Evolutionary conservation across 345 rosid genomes (phyloP).

Genomic region (Citrus trifoliata): DNA sequence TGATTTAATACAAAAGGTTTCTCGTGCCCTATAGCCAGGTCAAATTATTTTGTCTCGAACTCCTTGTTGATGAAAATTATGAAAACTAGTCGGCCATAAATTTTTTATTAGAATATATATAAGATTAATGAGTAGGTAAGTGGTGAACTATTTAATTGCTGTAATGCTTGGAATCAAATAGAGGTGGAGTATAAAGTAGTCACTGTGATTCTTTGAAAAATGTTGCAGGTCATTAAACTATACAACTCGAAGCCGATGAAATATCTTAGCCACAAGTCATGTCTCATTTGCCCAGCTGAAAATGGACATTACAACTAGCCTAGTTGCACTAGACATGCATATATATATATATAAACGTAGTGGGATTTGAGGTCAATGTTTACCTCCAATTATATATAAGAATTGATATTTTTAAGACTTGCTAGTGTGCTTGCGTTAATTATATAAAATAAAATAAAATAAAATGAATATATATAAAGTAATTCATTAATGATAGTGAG

Average conservation of each 20-base stretch:
- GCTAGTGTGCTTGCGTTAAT: too few species aligned
- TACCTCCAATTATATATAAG: too few species aligned
- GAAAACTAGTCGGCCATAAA: neutral
- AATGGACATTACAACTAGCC: neutral
- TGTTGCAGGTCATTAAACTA: neutral
- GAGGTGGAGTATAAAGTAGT: neutral
- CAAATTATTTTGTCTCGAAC: too few species aligned
- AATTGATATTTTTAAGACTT: too few species aligned
- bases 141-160: neutral
- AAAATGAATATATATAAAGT: too few species aligned
- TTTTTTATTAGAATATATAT: too few species aligned
- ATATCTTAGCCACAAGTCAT: neutral
- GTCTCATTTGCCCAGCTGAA: neutral
- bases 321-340: neutral
- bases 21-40: too few species aligned
- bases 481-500: too few species aligned
- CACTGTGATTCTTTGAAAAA: neutral
- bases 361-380: neutral
- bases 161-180: too few species aligned
- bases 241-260: neutral
- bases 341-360: too few species aligned
- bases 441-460: too few species aligned
- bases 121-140: neutral
- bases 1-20: neutral
- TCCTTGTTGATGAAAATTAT: neutral